phyloP scores from a whole-genome alignment of 129 eudicot species.

The Mikania micrantha region DNA sequence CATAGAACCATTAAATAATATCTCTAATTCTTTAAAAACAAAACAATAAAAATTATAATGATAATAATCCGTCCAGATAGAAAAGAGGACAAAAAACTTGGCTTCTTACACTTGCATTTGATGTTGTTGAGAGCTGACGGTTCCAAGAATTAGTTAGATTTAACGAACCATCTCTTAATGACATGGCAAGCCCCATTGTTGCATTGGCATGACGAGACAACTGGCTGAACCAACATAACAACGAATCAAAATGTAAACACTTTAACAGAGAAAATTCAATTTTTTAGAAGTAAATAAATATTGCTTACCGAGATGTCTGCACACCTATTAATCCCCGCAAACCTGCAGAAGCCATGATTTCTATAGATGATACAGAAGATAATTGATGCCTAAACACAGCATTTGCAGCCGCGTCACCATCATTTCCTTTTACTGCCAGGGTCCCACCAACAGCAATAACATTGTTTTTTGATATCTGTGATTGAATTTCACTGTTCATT shows the following conservation, averaged over 20 bases:
- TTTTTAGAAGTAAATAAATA: not conserved
- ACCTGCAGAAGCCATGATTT: constrained; percentile 76
- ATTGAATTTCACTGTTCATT: constrained; percentile 85
- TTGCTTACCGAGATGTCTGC: constrained; percentile 67
- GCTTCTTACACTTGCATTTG: constrained; percentile 71
- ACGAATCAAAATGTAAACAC: constrained; percentile 4
- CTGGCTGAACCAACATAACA: constrained; percentile 40
- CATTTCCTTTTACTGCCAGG: constrained; percentile 63
- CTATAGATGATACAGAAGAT: constrained; percentile 63
- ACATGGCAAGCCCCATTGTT: constrained; percentile 75
- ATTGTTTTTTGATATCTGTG: constrained; percentile 65
- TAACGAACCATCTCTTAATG: constrained; percentile 81
- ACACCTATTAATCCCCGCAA: constrained; percentile 66
- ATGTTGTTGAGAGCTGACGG: constrained; percentile 73
- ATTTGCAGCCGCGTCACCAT: constrained; percentile 80
- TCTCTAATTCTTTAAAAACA: not conserved
- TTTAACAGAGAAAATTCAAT: not conserved
- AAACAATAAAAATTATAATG: not conserved
- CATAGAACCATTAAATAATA: not conserved
- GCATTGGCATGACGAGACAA: constrained; percentile 72
- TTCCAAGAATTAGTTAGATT: constrained; percentile 90
- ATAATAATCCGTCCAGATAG: not conserved
- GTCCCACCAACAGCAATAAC: constrained; percentile 79
- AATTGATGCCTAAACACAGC: constrained; percentile 69
- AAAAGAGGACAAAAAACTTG: not conserved